phyloP scores from a whole-genome alignment of 1,284 basidiomycete species.

The Leccinum griseonigrum region DNA sequence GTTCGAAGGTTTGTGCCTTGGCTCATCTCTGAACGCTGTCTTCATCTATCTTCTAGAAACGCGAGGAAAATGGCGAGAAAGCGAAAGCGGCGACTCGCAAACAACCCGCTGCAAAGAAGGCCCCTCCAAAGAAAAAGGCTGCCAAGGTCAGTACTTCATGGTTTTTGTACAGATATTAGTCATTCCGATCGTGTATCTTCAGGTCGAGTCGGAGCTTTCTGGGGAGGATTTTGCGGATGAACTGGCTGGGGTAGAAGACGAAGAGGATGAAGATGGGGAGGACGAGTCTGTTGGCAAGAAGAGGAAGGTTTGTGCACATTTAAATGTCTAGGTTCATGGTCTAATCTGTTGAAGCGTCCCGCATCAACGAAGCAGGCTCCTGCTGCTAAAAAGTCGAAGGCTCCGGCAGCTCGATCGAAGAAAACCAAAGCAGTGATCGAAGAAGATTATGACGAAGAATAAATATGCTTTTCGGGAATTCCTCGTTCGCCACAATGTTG shows the following conservation, averaged over 20 bases:
- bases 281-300: constrained; percentile 28
- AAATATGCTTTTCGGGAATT: constrained; percentile 1
- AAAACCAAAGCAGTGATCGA: constrained; percentile 30
- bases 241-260: constrained; percentile 29
- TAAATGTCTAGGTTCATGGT: not conserved
- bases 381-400: constrained; percentile 25
- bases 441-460: constrained; percentile 34
- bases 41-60: constrained; percentile 36
- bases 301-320: constrained; percentile 27
- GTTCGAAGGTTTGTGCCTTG: constrained; percentile 36
- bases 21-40: constrained; percentile 5
- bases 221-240: constrained; percentile 33
- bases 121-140: constrained; percentile 27
- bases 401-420: constrained; percentile 26
- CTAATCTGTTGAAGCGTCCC: constrained; percentile 27
- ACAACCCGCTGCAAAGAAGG: constrained; percentile 25
- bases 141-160: constrained; percentile 34
- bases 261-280: constrained; percentile 29
- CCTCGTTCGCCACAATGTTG: constrained; percentile 2
- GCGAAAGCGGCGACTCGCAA: constrained; percentile 36
- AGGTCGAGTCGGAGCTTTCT: constrained; percentile 33
- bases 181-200: not conserved
- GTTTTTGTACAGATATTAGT: not conserved
- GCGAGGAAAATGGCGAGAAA: constrained; percentile 38
- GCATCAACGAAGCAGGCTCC: constrained; percentile 24